A percentile compares a stretch with the other conserved stretches of the same genome.
phyloP scores from a whole-genome alignment of 1,284 basidiomycete species.

The Megacollybia platyphylla region DNA sequence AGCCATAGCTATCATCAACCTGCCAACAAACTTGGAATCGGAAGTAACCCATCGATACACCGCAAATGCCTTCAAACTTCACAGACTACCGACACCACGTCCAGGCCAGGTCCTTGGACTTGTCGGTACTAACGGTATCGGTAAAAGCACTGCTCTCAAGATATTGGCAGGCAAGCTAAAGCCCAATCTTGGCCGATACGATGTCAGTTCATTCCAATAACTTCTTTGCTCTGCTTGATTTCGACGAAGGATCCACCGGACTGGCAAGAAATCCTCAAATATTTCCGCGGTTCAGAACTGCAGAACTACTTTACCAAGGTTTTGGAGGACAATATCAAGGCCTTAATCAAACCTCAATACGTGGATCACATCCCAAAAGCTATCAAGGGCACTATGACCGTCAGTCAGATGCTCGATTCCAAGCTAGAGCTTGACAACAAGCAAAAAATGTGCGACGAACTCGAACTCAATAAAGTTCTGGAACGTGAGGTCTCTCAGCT shows the following conservation, averaged over 20 bases:
- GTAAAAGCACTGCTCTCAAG: slow-evolving; percentile 93
- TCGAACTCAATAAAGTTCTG: slow-evolving; percentile 80
- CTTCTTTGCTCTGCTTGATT: not conserved
- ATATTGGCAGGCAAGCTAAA: slow-evolving; percentile 92
- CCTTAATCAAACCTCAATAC: slow-evolving; percentile 97
- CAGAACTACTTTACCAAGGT: slow-evolving; percentile 99
- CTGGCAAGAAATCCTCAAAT: slow-evolving; percentile 95
- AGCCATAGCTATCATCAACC: slow-evolving; percentile 93
- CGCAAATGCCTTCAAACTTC: slow-evolving; percentile 96
- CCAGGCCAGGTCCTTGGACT: slow-evolving; percentile 93
- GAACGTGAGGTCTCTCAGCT: slow-evolving; percentile 76
- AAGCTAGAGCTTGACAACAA: slow-evolving; percentile 81
- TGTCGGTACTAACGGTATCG: slow-evolving; percentile 97
- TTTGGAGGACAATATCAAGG: slow-evolving; percentile 95
- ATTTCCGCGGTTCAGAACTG: slow-evolving; percentile 93
- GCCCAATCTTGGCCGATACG: slow-evolving; percentile 84
- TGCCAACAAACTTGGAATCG: slow-evolving; percentile 89
- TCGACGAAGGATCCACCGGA: slow-evolving; percentile 76
- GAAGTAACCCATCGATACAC: slow-evolving; percentile 95
- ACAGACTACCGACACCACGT: slow-evolving; percentile 88
- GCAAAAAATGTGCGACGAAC: slow-evolving; percentile 66
- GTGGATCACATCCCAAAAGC: slow-evolving; percentile 95
- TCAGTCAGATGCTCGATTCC: slow-evolving; percentile 81
- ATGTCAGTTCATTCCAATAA: slow-evolving; percentile 36
- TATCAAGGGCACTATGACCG: slow-evolving; percentile 83